Conservation (phyloP, 108 stramenopile species). For the Skeletonema marinoi region DNA sequence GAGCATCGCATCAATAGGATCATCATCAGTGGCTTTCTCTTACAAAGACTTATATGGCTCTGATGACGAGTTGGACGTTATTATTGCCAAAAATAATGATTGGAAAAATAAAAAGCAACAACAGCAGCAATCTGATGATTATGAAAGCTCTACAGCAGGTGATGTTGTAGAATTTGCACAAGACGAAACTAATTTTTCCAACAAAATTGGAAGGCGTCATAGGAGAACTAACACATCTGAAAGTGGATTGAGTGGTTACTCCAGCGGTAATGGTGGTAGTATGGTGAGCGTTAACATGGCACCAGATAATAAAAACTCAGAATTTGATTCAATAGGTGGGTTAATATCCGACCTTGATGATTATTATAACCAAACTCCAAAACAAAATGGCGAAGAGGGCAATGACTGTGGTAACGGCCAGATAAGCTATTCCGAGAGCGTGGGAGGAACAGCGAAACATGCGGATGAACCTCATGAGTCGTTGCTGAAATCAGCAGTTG, state of each 20-base stretch:
- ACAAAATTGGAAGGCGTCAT: not conserved
- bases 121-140: not conserved
- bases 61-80: not conserved
- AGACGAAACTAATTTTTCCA: not conserved
- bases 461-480: not conserved
- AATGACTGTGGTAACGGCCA: not conserved
- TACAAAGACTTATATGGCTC: conserved; percentile 17
- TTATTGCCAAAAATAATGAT: not conserved
- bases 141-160: not conserved
- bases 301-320: not conserved
- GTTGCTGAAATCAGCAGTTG: not conserved
- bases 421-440: not conserved
- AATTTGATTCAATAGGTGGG: not conserved
- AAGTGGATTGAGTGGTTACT: not conserved
- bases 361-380: not conserved
- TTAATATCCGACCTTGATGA: not conserved
- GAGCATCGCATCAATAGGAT: not conserved
- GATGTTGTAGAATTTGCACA: not conserved
- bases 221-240: not conserved
- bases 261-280: not conserved
- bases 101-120: not conserved
- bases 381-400: not conserved
- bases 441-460: not conserved
- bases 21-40: conserved; percentile 6
- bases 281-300: conserved; percentile 3